Conservation (phyloP, 164 flowering plant species). For the Akebia trifoliata region DNA sequence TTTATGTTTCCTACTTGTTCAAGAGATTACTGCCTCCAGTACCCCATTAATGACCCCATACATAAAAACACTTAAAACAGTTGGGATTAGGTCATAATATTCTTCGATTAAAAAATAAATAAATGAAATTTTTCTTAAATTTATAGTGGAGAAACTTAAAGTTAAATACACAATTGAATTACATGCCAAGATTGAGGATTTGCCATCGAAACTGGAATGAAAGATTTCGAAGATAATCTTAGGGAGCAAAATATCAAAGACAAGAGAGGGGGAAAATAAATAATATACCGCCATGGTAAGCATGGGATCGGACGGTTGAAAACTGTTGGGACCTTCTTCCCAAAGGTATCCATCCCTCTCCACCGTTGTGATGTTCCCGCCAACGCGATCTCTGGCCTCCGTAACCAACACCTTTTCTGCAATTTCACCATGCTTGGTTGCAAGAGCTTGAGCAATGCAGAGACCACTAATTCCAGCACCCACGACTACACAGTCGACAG, state of each 20-base stretch:
- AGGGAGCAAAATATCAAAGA: background rate
- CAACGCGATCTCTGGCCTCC: constrained; percentile 81
- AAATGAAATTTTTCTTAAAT: too few species aligned
- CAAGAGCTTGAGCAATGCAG: constrained; percentile 83
- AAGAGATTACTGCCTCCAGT: too few species aligned
- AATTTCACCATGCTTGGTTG: constrained; percentile 50
- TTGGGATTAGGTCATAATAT: too few species aligned
- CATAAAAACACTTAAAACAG: too few species aligned
- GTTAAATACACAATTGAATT: too few species aligned
- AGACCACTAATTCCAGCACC: constrained; percentile 95
- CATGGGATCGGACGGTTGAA: constrained; percentile 88
- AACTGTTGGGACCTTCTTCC: constrained; percentile 98
- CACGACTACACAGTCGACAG: constrained; percentile 72
- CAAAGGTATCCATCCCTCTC: constrained; percentile 83
- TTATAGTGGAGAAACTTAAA: too few species aligned
- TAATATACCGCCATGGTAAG: constrained; percentile 54
- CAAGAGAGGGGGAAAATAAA: background rate
- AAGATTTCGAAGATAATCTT: too few species aligned
- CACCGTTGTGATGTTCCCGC: constrained; percentile 81
- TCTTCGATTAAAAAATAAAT: too few species aligned
- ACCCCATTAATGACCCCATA: too few species aligned
- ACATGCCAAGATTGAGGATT: too few species aligned
- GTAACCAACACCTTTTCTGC: constrained; percentile 59
- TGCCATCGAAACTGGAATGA: too few species aligned
- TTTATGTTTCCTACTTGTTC: too few species aligned